A percentile compares a stretch with the other conserved stretches of the same genome.
These are phyloP conservation scores for Ceratocystiopsis brevicomis DNA, from an alignment of 2,329 filamentous ascomycete species.

Conservation along the genomic window DNA sequence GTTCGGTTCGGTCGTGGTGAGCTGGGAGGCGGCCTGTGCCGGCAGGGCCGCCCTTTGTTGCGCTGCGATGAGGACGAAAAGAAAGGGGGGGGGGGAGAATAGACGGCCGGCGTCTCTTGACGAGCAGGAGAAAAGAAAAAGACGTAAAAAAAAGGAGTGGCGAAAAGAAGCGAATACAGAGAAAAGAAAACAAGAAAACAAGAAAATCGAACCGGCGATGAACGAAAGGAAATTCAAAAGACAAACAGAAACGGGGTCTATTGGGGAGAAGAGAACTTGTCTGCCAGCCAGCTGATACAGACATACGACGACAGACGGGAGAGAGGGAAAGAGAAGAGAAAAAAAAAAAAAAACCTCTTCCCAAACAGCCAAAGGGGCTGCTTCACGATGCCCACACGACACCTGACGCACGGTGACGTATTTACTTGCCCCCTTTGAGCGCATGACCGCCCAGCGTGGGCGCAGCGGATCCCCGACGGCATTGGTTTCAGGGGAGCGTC, in stretches of 20 bases:
- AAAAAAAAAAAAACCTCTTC: not conserved
- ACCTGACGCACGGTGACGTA: too few species aligned
- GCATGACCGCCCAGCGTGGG: too few species aligned
- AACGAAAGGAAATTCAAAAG: not conserved
- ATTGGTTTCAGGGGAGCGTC: slow-evolving; percentile 1
- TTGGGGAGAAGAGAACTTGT: too few species aligned
- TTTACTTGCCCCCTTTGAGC: too few species aligned
- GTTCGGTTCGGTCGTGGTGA: not conserved
- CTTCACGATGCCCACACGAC: too few species aligned
- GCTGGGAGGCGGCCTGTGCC: too few species aligned
- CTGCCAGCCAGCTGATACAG: too few species aligned
- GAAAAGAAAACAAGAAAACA: too few species aligned
- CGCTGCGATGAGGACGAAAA: not conserved
- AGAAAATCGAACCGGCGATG: not conserved
- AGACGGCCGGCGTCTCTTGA: slow-evolving; percentile 5
- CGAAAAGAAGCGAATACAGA: not conserved
- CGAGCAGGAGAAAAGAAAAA: slow-evolving; percentile 1
- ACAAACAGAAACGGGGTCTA: too few species aligned
- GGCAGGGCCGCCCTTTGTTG: not conserved
- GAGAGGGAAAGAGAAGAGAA: not conserved
- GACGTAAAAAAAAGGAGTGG: not conserved
- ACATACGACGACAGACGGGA: not conserved
- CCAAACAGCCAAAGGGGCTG: too few species aligned
- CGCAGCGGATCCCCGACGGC: slow-evolving; percentile 2
- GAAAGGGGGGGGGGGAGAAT: not conserved